Conservation (phyloP, 2,329 filamentous ascomycete genomes). For the Blastomyces silverae region DNA sequence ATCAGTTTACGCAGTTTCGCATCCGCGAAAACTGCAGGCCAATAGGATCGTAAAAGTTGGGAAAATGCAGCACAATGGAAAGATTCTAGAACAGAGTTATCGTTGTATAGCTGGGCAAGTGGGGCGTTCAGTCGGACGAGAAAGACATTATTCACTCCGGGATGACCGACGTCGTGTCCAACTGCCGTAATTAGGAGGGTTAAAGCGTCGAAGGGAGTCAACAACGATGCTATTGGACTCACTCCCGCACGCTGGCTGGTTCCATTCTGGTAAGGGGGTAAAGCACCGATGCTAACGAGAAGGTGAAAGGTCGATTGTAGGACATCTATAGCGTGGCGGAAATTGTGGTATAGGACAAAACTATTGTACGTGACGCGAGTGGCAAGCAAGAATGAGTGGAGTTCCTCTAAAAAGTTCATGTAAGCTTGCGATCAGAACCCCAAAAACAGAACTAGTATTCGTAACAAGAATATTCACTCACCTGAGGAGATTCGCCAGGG, state of each 20-base stretch:
- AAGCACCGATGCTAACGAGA: constrained; percentile 68
- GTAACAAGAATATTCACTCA: constrained; percentile 38
- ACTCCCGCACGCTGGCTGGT: constrained; percentile 28
- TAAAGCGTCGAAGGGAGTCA: constrained; percentile 82
- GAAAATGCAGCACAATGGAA: constrained; percentile 97
- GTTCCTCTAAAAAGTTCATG: constrained; percentile 53
- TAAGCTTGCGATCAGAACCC: neutral
- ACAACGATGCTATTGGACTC: constrained; percentile 65
- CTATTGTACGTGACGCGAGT: constrained; percentile 92
- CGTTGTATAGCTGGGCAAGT: constrained; percentile 91
- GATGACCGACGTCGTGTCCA: constrained; percentile 94
- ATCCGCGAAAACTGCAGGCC: constrained; percentile 75
- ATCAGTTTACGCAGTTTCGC: constrained; percentile 76
- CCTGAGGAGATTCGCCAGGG: constrained; percentile 72
- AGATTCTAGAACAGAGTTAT: constrained; percentile 90
- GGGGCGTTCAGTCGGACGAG: constrained; percentile 86
- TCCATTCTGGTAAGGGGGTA: constrained; percentile 58
- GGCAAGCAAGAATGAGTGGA: constrained; percentile 78
- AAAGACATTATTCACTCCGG: constrained; percentile 97
- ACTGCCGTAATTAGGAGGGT: constrained; percentile 92
- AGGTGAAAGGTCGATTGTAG: constrained; percentile 90
- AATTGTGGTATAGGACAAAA: constrained; percentile 97
- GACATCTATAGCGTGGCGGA: constrained; percentile 93
- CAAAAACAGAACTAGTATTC: constrained; percentile 22
- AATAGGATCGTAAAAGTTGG: constrained; percentile 86